Evolutionary conservation across 768 basidiomycete genomes (phyloP), one percentile per base, ranked within the genome.

Genomic region (Termitomyces sp.): DNA sequence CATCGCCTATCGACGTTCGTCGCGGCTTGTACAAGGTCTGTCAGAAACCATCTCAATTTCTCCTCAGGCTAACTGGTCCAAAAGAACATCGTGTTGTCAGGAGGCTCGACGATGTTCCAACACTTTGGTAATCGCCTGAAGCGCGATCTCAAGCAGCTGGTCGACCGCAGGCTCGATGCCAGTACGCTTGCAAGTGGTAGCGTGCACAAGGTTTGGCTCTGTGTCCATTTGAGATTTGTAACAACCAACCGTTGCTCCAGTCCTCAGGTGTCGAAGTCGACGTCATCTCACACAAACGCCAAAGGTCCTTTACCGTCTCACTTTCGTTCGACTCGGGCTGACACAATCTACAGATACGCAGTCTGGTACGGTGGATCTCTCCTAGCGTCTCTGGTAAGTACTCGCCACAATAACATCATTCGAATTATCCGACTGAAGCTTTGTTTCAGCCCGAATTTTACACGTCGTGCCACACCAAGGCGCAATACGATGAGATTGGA

Each of bases 51-150:
- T 28, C 7, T 12, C 17, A 8, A 35, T 28, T 27, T 10, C 25
- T 23, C 19, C 11, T 11, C 23, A 23, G 25, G 2, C 25, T 47
- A 9, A 55, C 14, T 14, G 12, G 7, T 51, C 11, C 21, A 16
- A 16, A 57, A 94, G 92, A 99, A 98, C 73, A 98, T 98, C 54
- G 97, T 99, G 7, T 74, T 98, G 1, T 94, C 91, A 0, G 97
- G 97, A 55, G 97, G 97, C 21, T 96, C 94, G 10, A 98, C 97
- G 48, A 98, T 98, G 96, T 98, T 98, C 80, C 92, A 96, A 64
- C 88, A 98, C 76, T 98, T 99, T 67, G 94, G 93, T n/a, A 87
- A 93, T 68, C 86, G 97, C 44, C 82, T 99, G 61, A 95, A 98
- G 76, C 85, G 95, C 42, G 96, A 99, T 67, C 73, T 99, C 43